Percentiles rank a stretch among this genome's conserved stretches.
phyloP scores from a whole-genome alignment of 306 rosid genomes.

The Rosa multiflora region DNA sequence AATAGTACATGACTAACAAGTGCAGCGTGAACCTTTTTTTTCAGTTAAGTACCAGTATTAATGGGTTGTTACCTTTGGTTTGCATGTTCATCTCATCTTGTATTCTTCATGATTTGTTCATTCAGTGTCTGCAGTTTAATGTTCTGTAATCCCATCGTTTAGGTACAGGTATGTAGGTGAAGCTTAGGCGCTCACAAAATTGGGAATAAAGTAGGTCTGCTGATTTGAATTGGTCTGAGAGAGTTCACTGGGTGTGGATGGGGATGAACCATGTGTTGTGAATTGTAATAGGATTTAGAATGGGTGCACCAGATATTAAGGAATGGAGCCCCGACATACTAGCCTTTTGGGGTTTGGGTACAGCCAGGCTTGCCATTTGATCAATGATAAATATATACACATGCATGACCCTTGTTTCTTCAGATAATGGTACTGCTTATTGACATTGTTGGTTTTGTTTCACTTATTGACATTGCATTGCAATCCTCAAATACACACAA shows the following conservation, averaged over 20 bases:
- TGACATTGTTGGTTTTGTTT: neutral
- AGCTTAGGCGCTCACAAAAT: neutral
- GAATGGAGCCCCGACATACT: neutral
- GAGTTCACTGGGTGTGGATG: neutral
- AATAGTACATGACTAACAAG: no score
- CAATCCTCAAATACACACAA: neutral
- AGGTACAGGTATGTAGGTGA: neutral
- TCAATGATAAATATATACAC: neutral
- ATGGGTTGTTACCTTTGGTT: neutral
- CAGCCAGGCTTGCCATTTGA: neutral
- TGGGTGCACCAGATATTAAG: neutral
- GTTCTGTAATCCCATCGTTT: neutral
- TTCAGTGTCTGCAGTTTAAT: neutral
- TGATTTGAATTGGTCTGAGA: neutral
- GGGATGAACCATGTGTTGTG: neutral
- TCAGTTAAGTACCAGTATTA: no score
- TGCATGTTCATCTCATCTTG: neutral
- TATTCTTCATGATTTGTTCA: no score
- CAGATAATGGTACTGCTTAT: neutral
- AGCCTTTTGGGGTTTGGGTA: neutral
- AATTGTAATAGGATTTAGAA: neutral
- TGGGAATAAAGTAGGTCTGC: neutral
- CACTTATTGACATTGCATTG: neutral
- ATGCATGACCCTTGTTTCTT: neutral
- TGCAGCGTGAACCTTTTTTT: no score